Conservation (phyloP, 1,284 basidiomycete genomes). For the Trichosporon asahii region DNA sequence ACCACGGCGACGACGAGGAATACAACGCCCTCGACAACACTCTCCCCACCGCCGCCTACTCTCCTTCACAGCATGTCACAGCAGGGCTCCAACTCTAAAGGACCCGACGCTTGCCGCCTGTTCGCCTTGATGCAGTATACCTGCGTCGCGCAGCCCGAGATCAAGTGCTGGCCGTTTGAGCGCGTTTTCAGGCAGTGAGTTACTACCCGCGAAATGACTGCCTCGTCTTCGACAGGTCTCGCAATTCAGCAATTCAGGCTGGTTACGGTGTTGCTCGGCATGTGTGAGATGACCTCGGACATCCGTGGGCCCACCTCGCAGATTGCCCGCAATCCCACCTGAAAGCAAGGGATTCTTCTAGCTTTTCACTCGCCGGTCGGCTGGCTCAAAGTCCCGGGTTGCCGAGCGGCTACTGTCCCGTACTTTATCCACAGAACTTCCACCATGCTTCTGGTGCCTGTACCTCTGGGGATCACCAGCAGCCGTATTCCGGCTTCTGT, state of each 20-base stretch:
- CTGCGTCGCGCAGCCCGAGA: constrained; percentile 13
- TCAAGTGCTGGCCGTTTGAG: constrained; percentile 23
- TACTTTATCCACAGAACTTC: neutral
- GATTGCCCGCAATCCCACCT: too few species aligned
- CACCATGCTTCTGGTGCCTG: neutral
- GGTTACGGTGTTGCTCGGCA: neutral
- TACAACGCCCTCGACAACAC: neutral
- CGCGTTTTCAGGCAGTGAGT: constrained; percentile 27
- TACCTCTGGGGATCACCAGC: neutral
- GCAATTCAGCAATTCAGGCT: neutral
- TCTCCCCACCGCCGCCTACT: neutral
- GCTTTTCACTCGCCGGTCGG: neutral
- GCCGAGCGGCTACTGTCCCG: neutral
- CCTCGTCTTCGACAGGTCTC: neutral
- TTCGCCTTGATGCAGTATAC: constrained; percentile 24
- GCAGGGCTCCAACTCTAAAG: neutral
- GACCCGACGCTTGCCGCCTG: constrained; percentile 11
- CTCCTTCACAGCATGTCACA: neutral
- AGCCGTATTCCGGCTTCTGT: neutral
- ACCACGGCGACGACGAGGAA: neutral
- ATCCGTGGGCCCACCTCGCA: too few species aligned
- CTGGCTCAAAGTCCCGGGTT: neutral
- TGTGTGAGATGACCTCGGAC: neutral
- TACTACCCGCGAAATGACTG: too few species aligned
- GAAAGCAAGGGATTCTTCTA: neutral